Evolutionary conservation across 106 monocot species (phyloP).

Genomic region (Dendrobium officinale): DNA sequence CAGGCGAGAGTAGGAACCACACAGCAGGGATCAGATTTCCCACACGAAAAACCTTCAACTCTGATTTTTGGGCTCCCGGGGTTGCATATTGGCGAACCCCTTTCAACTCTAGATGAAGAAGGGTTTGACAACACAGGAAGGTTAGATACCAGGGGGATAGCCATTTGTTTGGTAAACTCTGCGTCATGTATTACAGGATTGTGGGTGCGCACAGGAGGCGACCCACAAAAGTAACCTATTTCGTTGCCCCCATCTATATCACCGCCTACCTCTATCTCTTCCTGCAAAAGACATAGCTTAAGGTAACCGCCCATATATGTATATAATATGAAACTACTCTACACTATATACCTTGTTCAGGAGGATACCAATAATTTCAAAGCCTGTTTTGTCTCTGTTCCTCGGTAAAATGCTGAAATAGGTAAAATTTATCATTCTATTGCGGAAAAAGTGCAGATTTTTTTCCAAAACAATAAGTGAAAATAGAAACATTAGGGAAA

Average conservation of each 20-base stretch:
- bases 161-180: constrained; percentile 41
- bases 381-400: neutral
- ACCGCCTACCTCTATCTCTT: constrained; percentile 30
- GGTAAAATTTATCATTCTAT: neutral
- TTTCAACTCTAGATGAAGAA: neutral
- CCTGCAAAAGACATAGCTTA: constrained; percentile 23
- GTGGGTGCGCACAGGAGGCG: constrained; percentile 67
- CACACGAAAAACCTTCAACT: constrained; percentile 20
- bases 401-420: constrained; percentile 4
- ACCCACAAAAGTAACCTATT: constrained; percentile 47
- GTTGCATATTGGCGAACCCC: neutral
- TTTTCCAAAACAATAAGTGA: neutral
- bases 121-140: neutral
- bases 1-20: constrained; percentile 12
- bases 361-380: constrained; percentile 1
- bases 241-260: constrained; percentile 30
- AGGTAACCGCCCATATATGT: neutral
- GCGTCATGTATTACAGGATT: constrained; percentile 63
- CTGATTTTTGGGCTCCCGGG: constrained; percentile 14
- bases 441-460: neutral
- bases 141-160: constrained; percentile 10
- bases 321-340: neutral
- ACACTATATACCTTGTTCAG: neutral
- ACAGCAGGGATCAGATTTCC: constrained; percentile 12
- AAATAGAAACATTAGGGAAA: neutral